Percentiles rank a stretch among this genome's conserved stretches.
phyloP scores from a whole-genome alignment of 306 rosid genomes.

The Vigna unguiculata region DNA sequence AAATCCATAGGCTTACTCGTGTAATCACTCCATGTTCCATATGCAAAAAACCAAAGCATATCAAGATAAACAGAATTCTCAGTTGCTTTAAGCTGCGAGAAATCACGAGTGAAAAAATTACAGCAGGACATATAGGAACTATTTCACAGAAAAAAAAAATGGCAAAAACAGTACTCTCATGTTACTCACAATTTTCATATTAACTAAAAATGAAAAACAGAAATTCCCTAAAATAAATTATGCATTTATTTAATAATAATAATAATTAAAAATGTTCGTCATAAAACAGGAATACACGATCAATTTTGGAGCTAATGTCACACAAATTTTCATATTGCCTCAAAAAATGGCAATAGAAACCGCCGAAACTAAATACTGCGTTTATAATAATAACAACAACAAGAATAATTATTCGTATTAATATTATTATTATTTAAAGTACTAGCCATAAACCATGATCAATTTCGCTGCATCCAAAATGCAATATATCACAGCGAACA shows the following conservation, averaged over 20 bases:
- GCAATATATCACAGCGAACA: background rate
- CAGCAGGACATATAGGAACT: background rate
- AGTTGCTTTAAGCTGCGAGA: constrained; percentile 77
- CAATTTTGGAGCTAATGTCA: too few relatives aligned
- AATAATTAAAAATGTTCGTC: background rate
- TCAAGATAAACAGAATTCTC: constrained; percentile 71
- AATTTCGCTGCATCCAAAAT: background rate
- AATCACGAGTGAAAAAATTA: constrained; percentile 20
- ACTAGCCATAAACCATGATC: background rate
- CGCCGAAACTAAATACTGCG: too few relatives aligned
- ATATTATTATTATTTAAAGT: too few relatives aligned
- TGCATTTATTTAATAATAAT: background rate
- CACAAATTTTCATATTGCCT: too few relatives aligned
- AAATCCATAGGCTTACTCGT: constrained; percentile 64
- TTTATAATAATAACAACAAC: background rate
- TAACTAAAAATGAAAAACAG: background rate
- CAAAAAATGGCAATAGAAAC: too few relatives aligned
- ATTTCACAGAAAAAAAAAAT: background rate
- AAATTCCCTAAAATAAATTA: constrained; percentile 1
- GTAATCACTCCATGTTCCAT: constrained; percentile 95
- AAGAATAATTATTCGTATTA: too few relatives aligned
- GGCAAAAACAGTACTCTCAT: background rate
- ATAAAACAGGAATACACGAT: too few relatives aligned
- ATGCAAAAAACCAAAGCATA: constrained; percentile 82
- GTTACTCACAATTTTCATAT: background rate